Conservation (phyloP, 139 green algal species). For the Parachlorella kessleri region DNA sequence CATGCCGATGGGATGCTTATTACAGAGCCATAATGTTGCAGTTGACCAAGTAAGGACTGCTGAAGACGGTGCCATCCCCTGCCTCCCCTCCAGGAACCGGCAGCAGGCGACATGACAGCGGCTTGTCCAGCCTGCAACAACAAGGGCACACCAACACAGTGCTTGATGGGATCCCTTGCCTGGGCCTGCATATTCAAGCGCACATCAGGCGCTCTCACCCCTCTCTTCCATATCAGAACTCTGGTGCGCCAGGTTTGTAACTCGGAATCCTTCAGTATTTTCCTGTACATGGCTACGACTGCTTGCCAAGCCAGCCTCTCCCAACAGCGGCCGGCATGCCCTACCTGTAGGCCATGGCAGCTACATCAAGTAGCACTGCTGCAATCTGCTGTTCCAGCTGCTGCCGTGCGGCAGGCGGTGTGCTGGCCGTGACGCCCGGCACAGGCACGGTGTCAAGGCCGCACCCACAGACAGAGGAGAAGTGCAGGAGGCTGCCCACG, state of each 20-base stretch:
- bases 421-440: slow-evolving; percentile 16
- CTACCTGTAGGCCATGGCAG: slow-evolving; percentile 6
- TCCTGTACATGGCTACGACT: no score
- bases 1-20: no score
- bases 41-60: slow-evolving; percentile 55
- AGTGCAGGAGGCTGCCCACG: slow-evolving; percentile 45
- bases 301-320: no score
- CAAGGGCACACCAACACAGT: no score
- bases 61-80: slow-evolving; percentile 34
- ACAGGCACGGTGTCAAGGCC: slow-evolving; percentile 63
- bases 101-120: slow-evolving; percentile 48
- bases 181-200: no score
- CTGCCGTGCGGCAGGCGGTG: not conserved
- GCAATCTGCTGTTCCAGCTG: slow-evolving; percentile 14
- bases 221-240: no score
- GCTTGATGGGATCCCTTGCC: no score
- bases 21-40: slow-evolving; percentile 36
- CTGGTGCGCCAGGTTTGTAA: no score
- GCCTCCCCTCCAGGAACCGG: slow-evolving; percentile 41
- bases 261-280: no score
- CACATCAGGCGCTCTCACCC: no score
- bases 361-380: slow-evolving; percentile 21
- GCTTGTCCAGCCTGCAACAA: slow-evolving; percentile 50
- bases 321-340: no score
- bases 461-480: slow-evolving; percentile 53